These are phyloP conservation scores for Dianthus caryophyllus DNA, from an alignment of 148 eudicot species.

Conservation along the genomic window DNA sequence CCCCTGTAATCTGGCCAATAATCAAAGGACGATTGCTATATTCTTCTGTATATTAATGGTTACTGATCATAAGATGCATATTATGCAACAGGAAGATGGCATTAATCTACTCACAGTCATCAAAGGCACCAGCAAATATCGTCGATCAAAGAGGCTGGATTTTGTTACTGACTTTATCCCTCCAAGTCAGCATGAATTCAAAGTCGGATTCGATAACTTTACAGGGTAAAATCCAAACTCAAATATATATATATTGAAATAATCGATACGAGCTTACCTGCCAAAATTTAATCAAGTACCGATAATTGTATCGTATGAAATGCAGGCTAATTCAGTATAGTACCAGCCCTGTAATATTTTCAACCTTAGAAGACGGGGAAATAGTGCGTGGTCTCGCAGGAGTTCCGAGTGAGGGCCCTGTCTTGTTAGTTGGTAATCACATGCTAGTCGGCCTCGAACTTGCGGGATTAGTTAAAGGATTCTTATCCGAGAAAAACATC, in stretches of 20 bases:
- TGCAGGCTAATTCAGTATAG: constrained; percentile 49
- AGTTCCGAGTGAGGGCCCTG: constrained; percentile 90
- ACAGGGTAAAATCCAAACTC: constrained; percentile 39
- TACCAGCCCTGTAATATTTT: constrained; percentile 65
- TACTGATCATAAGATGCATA: constrained; percentile 4
- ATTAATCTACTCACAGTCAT: constrained; percentile 71
- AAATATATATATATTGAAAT: not conserved
- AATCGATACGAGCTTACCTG: not conserved
- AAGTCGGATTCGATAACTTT: constrained; percentile 24
- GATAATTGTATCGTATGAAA: not conserved
- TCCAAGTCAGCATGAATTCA: constrained; percentile 69
- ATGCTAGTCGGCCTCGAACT: constrained; percentile 86
- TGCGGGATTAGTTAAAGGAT: constrained; percentile 49
- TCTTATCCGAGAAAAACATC: constrained; percentile 58
- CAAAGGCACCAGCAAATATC: constrained; percentile 64
- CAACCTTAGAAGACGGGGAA: constrained; percentile 71
- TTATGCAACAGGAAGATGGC: constrained; percentile 80
- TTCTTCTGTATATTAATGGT: constrained; percentile 5
- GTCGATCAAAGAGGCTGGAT: constrained; percentile 63
- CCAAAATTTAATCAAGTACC: not conserved
- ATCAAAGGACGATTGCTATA: not conserved
- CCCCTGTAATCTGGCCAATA: no score
- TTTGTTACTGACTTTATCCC: constrained; percentile 64
- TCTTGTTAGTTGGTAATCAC: constrained; percentile 86
- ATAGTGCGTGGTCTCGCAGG: constrained; percentile 82